Evolutionary conservation across 2,329 filamentous ascomycete genomes (phyloP).

Genomic region (Trichoderma sp.): DNA sequence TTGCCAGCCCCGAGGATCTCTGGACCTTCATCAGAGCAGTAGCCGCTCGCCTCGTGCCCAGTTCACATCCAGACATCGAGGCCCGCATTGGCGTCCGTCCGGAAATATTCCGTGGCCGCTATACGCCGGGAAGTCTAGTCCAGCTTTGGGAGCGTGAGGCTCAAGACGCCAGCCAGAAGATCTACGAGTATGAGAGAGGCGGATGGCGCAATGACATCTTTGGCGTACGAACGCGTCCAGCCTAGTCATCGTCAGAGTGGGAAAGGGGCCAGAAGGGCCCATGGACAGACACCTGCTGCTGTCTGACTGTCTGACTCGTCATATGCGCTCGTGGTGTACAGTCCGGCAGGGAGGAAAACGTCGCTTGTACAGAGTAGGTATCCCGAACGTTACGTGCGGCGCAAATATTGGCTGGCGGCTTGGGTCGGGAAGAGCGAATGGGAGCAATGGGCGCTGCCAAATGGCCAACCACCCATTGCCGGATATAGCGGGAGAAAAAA

Average conservation of each 20-base stretch:
- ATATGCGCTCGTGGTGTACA: not conserved
- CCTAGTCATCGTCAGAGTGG: not conserved
- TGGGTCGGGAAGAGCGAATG: slow-evolving; percentile 7
- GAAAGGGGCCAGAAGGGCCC: not conserved
- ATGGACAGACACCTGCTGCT: not conserved
- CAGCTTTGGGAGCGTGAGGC: slow-evolving; percentile 88
- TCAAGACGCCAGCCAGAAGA: slow-evolving; percentile 62
- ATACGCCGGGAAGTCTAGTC: slow-evolving; percentile 84
- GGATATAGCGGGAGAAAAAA: not conserved
- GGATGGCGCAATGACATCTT: slow-evolving; percentile 90
- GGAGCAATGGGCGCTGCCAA: not conserved
- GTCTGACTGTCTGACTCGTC: slow-evolving; percentile 8
- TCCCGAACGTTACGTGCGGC: slow-evolving; percentile 13
- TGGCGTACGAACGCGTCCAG: slow-evolving; percentile 35
- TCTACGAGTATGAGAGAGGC: slow-evolving; percentile 67
- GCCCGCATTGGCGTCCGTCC: slow-evolving; percentile 66
- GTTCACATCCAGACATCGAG: slow-evolving; percentile 73
- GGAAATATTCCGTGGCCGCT: slow-evolving; percentile 69
- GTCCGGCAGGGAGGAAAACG: not conserved
- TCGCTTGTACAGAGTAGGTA: slow-evolving; percentile 18
- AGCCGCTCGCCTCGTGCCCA: slow-evolving; percentile 68
- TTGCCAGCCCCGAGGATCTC: slow-evolving; percentile 73
- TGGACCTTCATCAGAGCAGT: slow-evolving; percentile 81
- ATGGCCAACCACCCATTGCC: not conserved
- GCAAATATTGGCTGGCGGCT: slow-evolving; percentile 14